A percentile compares a stretch with the other conserved stretches of the same genome.
Conservation (phyloP, 306 rosid genomes). For the Argentina anserina region DNA sequence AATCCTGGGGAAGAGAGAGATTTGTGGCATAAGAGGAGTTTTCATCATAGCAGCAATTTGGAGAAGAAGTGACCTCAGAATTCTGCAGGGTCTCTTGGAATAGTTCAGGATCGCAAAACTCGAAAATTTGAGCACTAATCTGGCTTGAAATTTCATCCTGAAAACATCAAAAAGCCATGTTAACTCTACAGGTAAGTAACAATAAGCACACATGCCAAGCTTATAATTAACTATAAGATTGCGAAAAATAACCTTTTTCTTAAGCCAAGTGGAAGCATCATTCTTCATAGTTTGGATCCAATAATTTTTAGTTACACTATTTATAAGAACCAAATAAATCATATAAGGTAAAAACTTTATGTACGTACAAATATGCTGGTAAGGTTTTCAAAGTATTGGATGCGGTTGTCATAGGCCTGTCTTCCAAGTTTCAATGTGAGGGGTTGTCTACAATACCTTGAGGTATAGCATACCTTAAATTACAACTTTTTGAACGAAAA, state of each 20-base stretch:
- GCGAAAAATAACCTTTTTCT: slow-evolving; percentile 26
- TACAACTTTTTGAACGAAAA: no score
- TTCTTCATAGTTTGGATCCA: slow-evolving; percentile 50
- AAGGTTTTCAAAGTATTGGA: slow-evolving; percentile 29
- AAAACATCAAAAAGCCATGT: slow-evolving; percentile 28
- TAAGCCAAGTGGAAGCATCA: slow-evolving; percentile 43
- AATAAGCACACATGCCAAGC: neutral
- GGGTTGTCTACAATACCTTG: no score
- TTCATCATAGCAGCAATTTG: slow-evolving; percentile 72
- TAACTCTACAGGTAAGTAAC: slow-evolving; percentile 7
- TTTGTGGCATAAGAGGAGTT: slow-evolving; percentile 55
- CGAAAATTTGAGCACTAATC: slow-evolving; percentile 57
- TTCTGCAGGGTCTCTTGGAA: slow-evolving; percentile 73
- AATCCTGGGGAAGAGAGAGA: slow-evolving; percentile 43
- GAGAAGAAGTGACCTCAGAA: slow-evolving; percentile 74
- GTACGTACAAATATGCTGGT: neutral
- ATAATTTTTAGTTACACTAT: slow-evolving; percentile 35
- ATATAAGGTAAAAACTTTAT: neutral
- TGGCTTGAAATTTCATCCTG: slow-evolving; percentile 95
- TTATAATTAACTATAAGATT: slow-evolving; percentile 1
- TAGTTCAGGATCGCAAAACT: slow-evolving; percentile 61
- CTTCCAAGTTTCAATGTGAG: slow-evolving; percentile 28
- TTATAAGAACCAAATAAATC: slow-evolving; percentile 9
- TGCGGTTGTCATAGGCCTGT: slow-evolving; percentile 37
- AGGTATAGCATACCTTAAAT: no score